Conservation (phyloP, 2,329 filamentous ascomycete genomes). For the Dactylellina sp. region DNA sequence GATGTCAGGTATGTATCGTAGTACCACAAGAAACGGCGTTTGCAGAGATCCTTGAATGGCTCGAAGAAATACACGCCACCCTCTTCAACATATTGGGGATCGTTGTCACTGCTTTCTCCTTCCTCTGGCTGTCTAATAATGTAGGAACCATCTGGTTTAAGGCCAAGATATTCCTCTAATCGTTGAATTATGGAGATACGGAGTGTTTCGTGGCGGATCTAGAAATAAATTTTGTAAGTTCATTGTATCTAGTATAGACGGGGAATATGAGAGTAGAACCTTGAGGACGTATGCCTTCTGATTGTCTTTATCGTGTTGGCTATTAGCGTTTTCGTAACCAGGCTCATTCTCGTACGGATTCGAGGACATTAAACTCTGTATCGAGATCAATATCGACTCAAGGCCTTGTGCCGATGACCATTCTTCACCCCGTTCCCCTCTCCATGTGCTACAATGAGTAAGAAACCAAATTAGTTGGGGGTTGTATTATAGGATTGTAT, state of each 20-base stretch:
- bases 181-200: constrained; percentile 87
- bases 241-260: constrained; percentile 1
- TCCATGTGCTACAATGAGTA: constrained; percentile 78
- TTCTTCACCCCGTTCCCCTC: constrained; percentile 87
- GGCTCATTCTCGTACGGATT: constrained; percentile 98
- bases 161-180: constrained; percentile 80
- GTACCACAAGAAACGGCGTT: constrained; percentile 95
- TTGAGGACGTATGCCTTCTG: constrained; percentile 83
- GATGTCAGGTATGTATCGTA: constrained; percentile 84
- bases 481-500: not conserved
- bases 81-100: constrained; percentile 41
- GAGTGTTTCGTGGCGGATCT: constrained; percentile 92
- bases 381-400: constrained; percentile 92
- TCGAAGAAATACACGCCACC: constrained; percentile 70
- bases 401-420: constrained; percentile 97
- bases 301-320: constrained; percentile 75
- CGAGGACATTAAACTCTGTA: constrained; percentile 92
- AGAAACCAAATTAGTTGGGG: constrained; percentile 46
- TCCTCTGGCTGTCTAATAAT: constrained; percentile 60
- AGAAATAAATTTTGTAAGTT: constrained; percentile 7
- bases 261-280: constrained; percentile 65
- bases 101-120: constrained; percentile 65
- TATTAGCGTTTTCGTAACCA: constrained; percentile 83
- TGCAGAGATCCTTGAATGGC: constrained; percentile 89
- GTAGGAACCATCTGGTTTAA: constrained; percentile 69